Conservation (phyloP, 2,329 filamentous ascomycete genomes). For the Fragosphaeria purpurea region DNA sequence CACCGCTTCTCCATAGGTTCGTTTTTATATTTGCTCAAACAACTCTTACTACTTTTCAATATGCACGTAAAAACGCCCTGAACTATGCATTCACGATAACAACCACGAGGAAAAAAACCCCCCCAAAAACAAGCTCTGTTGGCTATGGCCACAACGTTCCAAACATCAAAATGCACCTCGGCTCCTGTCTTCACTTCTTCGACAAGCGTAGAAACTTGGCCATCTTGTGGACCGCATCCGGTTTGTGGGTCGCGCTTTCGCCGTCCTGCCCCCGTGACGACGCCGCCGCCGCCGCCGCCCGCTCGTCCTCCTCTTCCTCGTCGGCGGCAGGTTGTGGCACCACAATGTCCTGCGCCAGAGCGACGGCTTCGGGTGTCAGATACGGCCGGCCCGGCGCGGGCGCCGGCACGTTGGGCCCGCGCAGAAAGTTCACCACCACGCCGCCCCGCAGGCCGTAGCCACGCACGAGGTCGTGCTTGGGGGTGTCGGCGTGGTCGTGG, state of each 20-base stretch:
- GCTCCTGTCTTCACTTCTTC: slow-evolving; percentile 9
- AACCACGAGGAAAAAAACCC: no score
- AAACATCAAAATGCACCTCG: no score
- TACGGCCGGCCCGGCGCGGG: slow-evolving; percentile 43
- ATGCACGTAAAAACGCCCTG: no score
- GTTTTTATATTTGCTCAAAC: no score
- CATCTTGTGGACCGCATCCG: slow-evolving; percentile 22
- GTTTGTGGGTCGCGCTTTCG: slow-evolving; percentile 18
- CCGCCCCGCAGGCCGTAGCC: slow-evolving; percentile 61
- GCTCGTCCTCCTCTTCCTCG: slow-evolving; percentile 29
- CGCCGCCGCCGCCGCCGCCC: slow-evolving; percentile 19
- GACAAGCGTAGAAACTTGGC: slow-evolving; percentile 14
- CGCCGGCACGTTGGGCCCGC: slow-evolving; percentile 54
- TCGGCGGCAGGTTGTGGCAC: slow-evolving; percentile 45
- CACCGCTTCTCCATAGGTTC: no score
- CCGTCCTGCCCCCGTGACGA: slow-evolving; percentile 14
- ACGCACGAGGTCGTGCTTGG: slow-evolving; percentile 52
- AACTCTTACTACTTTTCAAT: no score
- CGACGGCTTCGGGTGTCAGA: slow-evolving; percentile 47
- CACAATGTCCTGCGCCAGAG: slow-evolving; percentile 56
- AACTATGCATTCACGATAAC: no score
- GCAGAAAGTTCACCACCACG: slow-evolving; percentile 66
- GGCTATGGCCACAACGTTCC: no score
- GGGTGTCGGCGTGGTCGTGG: slow-evolving; percentile 33
- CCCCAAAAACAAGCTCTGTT: no score